A percentile compares a stretch with the other conserved stretches of the same genome.
phyloP scores from a whole-genome alignment of 345 rosid species.

The Citrus trifoliata region DNA sequence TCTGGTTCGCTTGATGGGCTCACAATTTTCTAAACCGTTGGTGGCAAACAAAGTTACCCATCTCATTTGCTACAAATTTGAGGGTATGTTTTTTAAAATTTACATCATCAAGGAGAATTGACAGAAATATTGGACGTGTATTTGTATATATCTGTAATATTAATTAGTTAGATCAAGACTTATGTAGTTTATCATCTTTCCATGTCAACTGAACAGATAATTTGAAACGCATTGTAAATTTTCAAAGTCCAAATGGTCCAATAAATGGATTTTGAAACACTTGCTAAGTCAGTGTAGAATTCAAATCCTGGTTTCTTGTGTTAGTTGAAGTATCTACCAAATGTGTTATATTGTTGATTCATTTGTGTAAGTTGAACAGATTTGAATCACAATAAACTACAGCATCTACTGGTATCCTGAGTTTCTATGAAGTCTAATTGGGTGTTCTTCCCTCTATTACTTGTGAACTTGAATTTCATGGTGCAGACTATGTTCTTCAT shows the following conservation, averaged over 20 bases:
- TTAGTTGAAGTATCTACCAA: neutral
- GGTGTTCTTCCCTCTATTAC: neutral
- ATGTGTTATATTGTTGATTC: neutral
- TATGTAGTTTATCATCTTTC: neutral
- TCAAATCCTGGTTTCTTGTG: no score
- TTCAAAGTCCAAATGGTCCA: neutral
- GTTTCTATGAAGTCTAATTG: neutral
- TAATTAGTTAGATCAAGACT: neutral
- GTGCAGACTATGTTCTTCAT: neutral
- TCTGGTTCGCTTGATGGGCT: constrained; percentile 95
- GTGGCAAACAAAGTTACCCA: constrained; percentile 88
- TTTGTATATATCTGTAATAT: neutral
- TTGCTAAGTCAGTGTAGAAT: neutral
- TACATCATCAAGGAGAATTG: neutral
- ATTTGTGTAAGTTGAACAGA: neutral
- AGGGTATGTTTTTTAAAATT: constrained; percentile 47
- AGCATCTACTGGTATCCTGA: neutral
- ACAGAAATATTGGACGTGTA: neutral
- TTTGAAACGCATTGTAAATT: neutral
- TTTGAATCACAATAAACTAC: neutral
- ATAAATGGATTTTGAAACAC: neutral
- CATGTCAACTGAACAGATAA: neutral
- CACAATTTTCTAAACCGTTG: constrained; percentile 82
- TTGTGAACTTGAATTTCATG: neutral
- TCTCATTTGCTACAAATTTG: constrained; percentile 93